Base-by-base conservation (phyloP, 306 rosid species). In the Gastrolobium villosum region DNA sequence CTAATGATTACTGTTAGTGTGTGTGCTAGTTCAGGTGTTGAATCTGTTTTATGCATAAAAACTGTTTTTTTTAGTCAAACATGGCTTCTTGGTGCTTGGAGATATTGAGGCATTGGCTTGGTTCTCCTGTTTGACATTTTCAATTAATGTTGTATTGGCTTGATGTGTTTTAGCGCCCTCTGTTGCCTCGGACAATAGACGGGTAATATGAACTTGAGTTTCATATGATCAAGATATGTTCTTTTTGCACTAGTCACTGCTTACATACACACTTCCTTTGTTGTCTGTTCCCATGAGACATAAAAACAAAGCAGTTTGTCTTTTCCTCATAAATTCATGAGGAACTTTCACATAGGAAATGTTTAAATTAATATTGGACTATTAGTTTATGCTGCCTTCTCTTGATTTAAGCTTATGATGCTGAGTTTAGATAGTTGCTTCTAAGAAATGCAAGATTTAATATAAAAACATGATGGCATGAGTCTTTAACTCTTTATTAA, bases 71-170 rank as follows among this genome's bases (percentile, higher is more conserved):
- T 62, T 60, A n/a, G 73, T 78, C 55, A 15, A 31, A 37, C 78
- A 11, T 54, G 60, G 63, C 13, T 81, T 73, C 64, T 48, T 55
- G 44, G 31, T 79, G 60, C 35, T 57, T 44, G 50, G 65, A 73
- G 15, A 41, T 40, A 40, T 81, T 53, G 75, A 71, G 76, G 79
- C 69, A 34, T 49, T 62, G 72, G 28, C 67, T 75, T 26, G 26
- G 28, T 57, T 75, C 72, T 59, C 56, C 20, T 60, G 67, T 57
- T 65, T 84, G 84, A n/a, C 74, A 26, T 40, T 43, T 60, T 49
- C 39, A 59, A 37, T 56, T 65, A 4, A 49, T 53, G 11, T 75
- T 75, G 32, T 43, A 37, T 72, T 31, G 13, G 26, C 37, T 15
- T 69, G 32, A 70, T 62, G 14, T 35, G 54, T 70, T 63, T 35